Evolutionary conservation across 2,329 filamentous ascomycete genomes (phyloP).

Genomic region (Scopulariopsis brevicaulis): DNA sequence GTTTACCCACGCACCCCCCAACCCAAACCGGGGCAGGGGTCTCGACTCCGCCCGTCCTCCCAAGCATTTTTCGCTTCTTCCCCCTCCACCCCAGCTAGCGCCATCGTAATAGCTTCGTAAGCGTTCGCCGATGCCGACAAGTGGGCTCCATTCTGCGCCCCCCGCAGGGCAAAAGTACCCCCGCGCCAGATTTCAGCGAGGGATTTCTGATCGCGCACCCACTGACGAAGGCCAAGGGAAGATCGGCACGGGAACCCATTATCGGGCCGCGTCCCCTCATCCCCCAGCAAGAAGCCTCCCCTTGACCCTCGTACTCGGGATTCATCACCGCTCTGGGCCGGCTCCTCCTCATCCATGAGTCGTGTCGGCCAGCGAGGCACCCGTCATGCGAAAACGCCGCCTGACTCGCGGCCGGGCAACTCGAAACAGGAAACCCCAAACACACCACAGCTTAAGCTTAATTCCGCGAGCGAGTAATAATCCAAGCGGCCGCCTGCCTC

Average conservation of each 20-base stretch:
- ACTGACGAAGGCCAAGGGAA: neutral
- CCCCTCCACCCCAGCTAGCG: no score
- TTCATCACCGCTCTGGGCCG: no score
- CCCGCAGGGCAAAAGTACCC: neutral
- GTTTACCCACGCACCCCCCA: neutral
- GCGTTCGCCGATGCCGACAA: neutral
- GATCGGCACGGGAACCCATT: constrained; percentile 8
- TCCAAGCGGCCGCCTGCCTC: neutral
- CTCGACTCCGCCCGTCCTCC: no score
- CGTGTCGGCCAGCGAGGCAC: no score
- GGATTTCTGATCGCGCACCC: neutral
- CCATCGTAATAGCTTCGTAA: no score
- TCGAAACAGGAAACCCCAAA: neutral
- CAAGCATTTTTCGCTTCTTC: no score
- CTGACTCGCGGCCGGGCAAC: neutral
- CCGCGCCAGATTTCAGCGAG: neutral
- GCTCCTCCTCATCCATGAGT: no score
- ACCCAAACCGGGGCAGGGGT: no score
- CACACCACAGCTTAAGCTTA: neutral
- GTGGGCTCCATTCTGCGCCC: neutral
- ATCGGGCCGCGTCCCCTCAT: no score
- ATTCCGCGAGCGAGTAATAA: neutral
- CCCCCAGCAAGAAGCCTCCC: no score
- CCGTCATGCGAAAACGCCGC: no score
- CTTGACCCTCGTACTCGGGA: constrained; percentile 10